Percentiles rank a stretch among this genome's conserved stretches.
Evolutionary conservation across 352 stramenopile species (phyloP).

Genomic region (Pythium oligandrum): DNA sequence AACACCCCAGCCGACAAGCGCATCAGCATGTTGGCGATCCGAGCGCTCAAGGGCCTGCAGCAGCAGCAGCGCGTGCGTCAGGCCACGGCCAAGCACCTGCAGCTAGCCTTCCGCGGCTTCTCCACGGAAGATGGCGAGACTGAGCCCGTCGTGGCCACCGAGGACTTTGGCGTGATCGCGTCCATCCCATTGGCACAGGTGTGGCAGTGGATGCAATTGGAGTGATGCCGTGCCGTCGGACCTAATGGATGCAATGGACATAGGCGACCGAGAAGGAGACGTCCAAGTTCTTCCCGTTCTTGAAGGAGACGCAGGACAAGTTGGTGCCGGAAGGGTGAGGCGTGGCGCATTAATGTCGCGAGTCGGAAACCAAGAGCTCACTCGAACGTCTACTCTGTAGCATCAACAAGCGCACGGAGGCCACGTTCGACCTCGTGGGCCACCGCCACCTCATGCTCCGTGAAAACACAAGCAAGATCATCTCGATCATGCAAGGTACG

Average conservation of each 20-base stretch:
- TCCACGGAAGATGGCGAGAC: constrained; percentile 28
- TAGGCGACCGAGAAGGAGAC: constrained; percentile 56
- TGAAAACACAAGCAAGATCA: constrained; percentile 69
- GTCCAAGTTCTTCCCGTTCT: constrained; percentile 78
- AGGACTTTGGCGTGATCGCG: constrained; percentile 42
- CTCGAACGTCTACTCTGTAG: constrained; percentile 8
- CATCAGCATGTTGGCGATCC: constrained; percentile 46
- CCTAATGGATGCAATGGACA: neutral
- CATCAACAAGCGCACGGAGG: constrained; percentile 64
- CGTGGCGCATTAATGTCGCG: too few relatives aligned
- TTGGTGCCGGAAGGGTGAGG: constrained; percentile 62
- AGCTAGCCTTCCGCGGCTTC: constrained; percentile 23
- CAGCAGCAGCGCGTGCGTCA: constrained; percentile 14
- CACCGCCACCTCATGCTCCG: constrained; percentile 84
- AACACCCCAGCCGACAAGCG: constrained; percentile 1
- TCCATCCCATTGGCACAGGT: constrained; percentile 57
- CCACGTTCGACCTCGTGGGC: constrained; percentile 78
- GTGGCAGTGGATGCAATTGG: neutral
- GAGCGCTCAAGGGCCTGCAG: constrained; percentile 40
- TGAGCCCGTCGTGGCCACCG: constrained; percentile 12
- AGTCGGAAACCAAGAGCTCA: too few relatives aligned
- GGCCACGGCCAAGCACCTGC: constrained; percentile 10
- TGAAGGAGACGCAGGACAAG: constrained; percentile 72
- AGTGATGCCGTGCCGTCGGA: neutral
- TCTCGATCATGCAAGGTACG: constrained; percentile 65